phyloP scores from a whole-genome alignment of 352 stramenopile genomes.

The Thalassiosira hispida region DNA sequence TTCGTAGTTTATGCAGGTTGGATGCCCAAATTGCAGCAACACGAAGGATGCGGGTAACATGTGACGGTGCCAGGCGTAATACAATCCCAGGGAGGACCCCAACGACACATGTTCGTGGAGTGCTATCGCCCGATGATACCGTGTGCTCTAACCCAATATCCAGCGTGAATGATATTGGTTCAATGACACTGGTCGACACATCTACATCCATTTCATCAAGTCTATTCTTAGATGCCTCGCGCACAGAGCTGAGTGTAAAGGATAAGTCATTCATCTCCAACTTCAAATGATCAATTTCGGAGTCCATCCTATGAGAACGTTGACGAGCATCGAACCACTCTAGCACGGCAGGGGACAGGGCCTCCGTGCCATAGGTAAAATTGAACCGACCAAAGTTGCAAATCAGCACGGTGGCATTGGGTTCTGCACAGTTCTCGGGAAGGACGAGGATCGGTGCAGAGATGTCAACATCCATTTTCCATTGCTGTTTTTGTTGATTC shows the following conservation, averaged over 20 bases:
- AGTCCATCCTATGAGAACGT: slow-evolving; percentile 50
- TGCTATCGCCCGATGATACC: slow-evolving; percentile 47
- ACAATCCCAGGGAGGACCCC: slow-evolving; percentile 77
- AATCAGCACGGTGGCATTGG: slow-evolving; percentile 65
- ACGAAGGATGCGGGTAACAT: slow-evolving; percentile 70
- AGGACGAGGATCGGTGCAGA: slow-evolving; percentile 80
- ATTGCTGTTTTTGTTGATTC: slow-evolving; percentile 71
- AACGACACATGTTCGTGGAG: slow-evolving; percentile 73
- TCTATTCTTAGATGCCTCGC: slow-evolving; percentile 46
- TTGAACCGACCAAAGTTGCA: slow-evolving; percentile 83
- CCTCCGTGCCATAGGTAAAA: slow-evolving; percentile 73
- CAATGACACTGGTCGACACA: slow-evolving; percentile 67
- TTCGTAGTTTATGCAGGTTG: slow-evolving; percentile 56
- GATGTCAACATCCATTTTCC: slow-evolving; percentile 81
- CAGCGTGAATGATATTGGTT: slow-evolving; percentile 77
- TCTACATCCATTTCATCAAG: slow-evolving; percentile 42
- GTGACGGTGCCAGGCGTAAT: slow-evolving; percentile 62
- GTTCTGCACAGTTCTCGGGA: slow-evolving; percentile 75
- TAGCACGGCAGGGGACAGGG: slow-evolving; percentile 51
- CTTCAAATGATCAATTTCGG: slow-evolving; percentile 70
- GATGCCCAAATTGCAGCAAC: slow-evolving; percentile 75
- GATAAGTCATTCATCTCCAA: slow-evolving; percentile 70
- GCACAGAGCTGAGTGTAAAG: slow-evolving; percentile 58
- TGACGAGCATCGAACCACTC: slow-evolving; percentile 69
- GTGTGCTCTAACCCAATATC: slow-evolving; percentile 76